A percentile compares a stretch with the other conserved stretches of the same genome.
These are phyloP conservation scores for Stylosanthes scabra DNA, from an alignment of 331 rosid genomes.

Conservation along the genomic window DNA sequence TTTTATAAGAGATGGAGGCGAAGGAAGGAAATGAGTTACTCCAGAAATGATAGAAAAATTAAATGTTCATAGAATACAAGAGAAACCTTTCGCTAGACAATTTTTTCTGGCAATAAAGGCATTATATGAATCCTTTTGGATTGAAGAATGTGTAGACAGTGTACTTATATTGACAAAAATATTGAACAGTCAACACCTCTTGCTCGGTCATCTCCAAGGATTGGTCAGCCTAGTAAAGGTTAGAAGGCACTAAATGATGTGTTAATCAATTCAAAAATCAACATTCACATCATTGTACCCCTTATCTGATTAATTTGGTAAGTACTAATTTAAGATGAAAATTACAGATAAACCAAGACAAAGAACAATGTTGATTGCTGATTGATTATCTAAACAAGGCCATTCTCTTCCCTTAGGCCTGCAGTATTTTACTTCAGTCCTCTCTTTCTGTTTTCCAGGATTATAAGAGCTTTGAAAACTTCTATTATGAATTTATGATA, in stretches of 20 bases:
- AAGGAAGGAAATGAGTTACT: conserved; percentile 28
- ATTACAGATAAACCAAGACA: conserved; percentile 28
- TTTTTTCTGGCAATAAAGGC: background rate
- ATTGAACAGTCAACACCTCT: too few species aligned
- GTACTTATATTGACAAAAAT: too few species aligned
- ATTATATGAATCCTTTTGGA: background rate
- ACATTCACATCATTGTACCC: too few species aligned
- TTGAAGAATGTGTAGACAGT: background rate
- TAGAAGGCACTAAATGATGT: background rate
- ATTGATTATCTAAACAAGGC: background rate
- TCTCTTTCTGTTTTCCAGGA: background rate
- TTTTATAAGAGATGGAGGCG: background rate
- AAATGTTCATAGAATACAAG: background rate
- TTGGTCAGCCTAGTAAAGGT: conserved; percentile 20
- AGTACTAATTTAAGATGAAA: conserved; percentile 24
- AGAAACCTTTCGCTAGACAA: conserved; percentile 16
- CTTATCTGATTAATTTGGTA: too few species aligned
- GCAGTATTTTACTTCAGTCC: background rate
- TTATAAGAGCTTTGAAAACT: background rate
- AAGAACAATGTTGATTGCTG: conserved; percentile 23
- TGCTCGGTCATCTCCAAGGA: conserved; percentile 7
- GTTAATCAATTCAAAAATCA: too few species aligned
- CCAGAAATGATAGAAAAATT: background rate
- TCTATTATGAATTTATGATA: background rate
- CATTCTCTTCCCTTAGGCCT: too few species aligned